Conservation (phyloP, 352 stramenopile genomes). For the Globisporangium cylindrosporum region DNA sequence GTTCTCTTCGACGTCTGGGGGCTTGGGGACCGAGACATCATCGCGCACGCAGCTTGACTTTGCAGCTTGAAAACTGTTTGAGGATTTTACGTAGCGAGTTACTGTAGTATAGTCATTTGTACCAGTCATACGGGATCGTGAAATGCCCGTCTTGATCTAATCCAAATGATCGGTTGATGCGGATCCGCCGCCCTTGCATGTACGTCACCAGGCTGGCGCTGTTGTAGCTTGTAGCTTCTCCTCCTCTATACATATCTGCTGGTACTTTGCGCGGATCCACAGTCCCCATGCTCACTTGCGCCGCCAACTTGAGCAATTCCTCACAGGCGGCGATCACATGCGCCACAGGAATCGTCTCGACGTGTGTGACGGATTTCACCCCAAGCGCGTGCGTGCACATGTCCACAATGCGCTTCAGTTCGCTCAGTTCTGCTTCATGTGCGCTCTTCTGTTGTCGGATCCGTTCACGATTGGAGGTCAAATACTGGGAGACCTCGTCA, state of each 20-base stretch:
- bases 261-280: constrained; percentile 12
- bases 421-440: constrained; percentile 29
- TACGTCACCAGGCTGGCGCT: constrained; percentile 11
- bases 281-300: constrained; percentile 19
- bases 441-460: constrained; percentile 26
- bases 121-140: constrained; percentile 41
- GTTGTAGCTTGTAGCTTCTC: constrained; percentile 2
- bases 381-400: constrained; percentile 36
- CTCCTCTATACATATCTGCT: constrained; percentile 16
- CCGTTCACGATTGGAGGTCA: constrained; percentile 21
- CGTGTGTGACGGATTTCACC: constrained; percentile 29
- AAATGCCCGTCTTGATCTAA: constrained; percentile 43
- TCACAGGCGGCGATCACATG: constrained; percentile 31
- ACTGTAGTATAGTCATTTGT: constrained; percentile 11
- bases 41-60: constrained; percentile 1
- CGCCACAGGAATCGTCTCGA: constrained; percentile 31
- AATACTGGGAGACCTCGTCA: constrained; percentile 23
- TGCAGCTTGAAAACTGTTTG: not conserved
- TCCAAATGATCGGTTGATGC: constrained; percentile 35
- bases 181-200: constrained; percentile 26
- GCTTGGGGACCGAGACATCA: constrained; percentile 19
- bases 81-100: not conserved
- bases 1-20: constrained; percentile 30
- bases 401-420: constrained; percentile 32
- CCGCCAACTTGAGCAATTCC: constrained; percentile 32